phyloP scores from a whole-genome alignment of 2,329 filamentous ascomycete species.

The Pseudogymnoascus sp. region DNA sequence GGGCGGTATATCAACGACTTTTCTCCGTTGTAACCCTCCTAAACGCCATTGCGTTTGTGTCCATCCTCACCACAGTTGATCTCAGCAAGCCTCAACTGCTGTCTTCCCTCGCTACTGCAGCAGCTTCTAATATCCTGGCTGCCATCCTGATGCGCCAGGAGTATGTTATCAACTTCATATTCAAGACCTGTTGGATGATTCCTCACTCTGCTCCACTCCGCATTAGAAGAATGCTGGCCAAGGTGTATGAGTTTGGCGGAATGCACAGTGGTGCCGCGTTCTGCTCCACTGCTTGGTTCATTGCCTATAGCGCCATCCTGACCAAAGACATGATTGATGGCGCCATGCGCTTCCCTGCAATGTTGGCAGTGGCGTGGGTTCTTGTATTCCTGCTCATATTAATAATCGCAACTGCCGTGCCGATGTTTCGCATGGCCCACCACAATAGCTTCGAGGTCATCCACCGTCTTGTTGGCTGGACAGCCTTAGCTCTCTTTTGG shows the following conservation, averaged over 20 bases:
- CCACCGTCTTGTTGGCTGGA: slow-evolving; percentile 52
- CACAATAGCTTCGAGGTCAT: slow-evolving; percentile 51
- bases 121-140: slow-evolving; percentile 41
- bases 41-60: slow-evolving; percentile 40
- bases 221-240: slow-evolving; percentile 40
- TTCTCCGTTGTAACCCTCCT: slow-evolving; percentile 45
- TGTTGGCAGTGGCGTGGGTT: slow-evolving; percentile 23
- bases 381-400: slow-evolving; percentile 41
- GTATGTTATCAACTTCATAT: slow-evolving; percentile 44
- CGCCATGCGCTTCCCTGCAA: neutral
- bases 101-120: slow-evolving; percentile 18
- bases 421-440: slow-evolving; percentile 39
- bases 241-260: slow-evolving; percentile 47
- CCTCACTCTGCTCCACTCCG: slow-evolving; percentile 39
- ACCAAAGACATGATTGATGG: slow-evolving; percentile 11
- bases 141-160: slow-evolving; percentile 49
- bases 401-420: slow-evolving; percentile 41
- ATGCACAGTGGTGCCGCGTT: slow-evolving; percentile 45
- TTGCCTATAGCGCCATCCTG: slow-evolving; percentile 30
- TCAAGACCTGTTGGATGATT: slow-evolving; percentile 38
- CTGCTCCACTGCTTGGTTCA: slow-evolving; percentile 42
- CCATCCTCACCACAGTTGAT: slow-evolving; percentile 22
- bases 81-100: neutral
- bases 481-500: slow-evolving; percentile 43
- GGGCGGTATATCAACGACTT: slow-evolving; percentile 49